These are phyloP conservation scores for Infundibulicybe gibba DNA, from an alignment of 768 basidiomycete genomes.

Conservation along the genomic window DNA sequence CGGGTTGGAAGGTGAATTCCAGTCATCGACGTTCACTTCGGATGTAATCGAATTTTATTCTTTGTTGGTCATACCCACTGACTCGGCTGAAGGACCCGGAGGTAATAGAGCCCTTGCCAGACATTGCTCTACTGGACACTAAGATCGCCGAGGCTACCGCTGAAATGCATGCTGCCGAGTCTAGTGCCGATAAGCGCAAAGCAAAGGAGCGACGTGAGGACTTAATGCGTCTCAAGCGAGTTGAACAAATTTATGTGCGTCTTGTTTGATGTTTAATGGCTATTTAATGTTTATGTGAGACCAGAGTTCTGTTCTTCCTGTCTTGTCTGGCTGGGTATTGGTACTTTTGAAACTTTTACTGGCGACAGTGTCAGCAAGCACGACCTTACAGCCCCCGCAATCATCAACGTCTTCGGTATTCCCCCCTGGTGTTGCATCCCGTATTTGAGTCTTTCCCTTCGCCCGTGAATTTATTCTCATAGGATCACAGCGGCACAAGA, in stretches of 20 bases:
- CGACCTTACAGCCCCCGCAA: slow-evolving; percentile 57
- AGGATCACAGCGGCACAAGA: slow-evolving; percentile 45
- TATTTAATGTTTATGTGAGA: slow-evolving; percentile 1
- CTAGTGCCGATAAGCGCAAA: slow-evolving; percentile 50
- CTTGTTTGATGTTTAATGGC: not conserved
- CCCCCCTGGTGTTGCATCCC: slow-evolving; percentile 66
- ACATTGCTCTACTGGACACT: slow-evolving; percentile 67
- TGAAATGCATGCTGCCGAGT: slow-evolving; percentile 47
- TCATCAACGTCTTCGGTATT: slow-evolving; percentile 69
- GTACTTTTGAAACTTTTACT: slow-evolving; percentile 90
- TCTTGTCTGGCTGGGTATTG: slow-evolving; percentile 86
- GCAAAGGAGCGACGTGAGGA: slow-evolving; percentile 73
- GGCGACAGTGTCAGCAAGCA: slow-evolving; percentile 86
- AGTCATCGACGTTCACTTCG: slow-evolving; percentile 43
- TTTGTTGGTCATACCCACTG: not conserved
- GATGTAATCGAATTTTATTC: slow-evolving; percentile 24
- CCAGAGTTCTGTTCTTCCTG: slow-evolving; percentile 81
- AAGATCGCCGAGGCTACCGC: slow-evolving; percentile 67
- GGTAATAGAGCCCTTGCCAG: slow-evolving; percentile 61
- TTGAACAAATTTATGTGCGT: slow-evolving; percentile 91
- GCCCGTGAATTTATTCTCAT: slow-evolving; percentile 2
- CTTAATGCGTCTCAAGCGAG: slow-evolving; percentile 80
- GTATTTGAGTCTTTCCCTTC: slow-evolving; percentile 24
- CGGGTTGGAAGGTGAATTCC: slow-evolving; percentile 55
- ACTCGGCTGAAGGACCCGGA: slow-evolving; percentile 47